Evolutionary conservation across 2,329 filamentous ascomycete species (phyloP).

Genomic region (Epichloe gansuensis): DNA sequence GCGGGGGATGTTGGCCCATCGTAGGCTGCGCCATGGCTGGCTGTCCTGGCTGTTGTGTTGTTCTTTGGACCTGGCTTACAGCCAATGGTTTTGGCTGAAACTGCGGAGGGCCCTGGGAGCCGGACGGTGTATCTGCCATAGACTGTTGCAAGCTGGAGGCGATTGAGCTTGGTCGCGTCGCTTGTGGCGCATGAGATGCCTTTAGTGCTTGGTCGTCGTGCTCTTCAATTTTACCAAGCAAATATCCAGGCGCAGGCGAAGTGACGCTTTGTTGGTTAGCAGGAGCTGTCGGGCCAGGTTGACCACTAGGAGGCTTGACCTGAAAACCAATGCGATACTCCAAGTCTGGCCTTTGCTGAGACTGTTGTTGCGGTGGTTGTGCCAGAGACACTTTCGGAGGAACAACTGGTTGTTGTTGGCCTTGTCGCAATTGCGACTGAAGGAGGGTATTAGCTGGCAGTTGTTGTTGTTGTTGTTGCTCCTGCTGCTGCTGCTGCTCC

Average conservation of each 20-base stretch:
- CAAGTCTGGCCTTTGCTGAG: not conserved
- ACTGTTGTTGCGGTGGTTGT: not conserved
- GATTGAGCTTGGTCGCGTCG: not conserved
- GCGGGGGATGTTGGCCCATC: not conserved
- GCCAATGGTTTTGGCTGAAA: conserved; percentile 1
- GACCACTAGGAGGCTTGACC: not conserved
- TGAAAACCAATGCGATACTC: conserved; percentile 6
- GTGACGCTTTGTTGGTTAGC: not conserved
- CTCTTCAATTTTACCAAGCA: conserved; percentile 10
- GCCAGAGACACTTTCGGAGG: not conserved
- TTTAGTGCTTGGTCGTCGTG: conserved; percentile 1
- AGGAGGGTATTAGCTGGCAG: not conserved
- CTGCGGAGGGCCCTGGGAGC: not conserved
- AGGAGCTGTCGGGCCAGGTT: not conserved
- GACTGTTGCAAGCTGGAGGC: conserved; percentile 3
- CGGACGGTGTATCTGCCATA: not conserved
- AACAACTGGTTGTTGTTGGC: not conserved
- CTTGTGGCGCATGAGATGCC: not conserved
- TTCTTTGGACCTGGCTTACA: not conserved
- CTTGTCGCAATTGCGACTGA: not conserved
- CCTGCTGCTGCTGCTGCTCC: not conserved
- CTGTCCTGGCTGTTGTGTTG: not conserved
- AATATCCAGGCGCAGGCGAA: conserved; percentile 2
- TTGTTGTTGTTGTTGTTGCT: not conserved
- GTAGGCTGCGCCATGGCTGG: not conserved